Evolutionary conservation across 495 filamentous ascomycete species (phyloP), one percentile per base, ranked within the genome.

Genomic region (Chaetomium cochliodes): DNA sequence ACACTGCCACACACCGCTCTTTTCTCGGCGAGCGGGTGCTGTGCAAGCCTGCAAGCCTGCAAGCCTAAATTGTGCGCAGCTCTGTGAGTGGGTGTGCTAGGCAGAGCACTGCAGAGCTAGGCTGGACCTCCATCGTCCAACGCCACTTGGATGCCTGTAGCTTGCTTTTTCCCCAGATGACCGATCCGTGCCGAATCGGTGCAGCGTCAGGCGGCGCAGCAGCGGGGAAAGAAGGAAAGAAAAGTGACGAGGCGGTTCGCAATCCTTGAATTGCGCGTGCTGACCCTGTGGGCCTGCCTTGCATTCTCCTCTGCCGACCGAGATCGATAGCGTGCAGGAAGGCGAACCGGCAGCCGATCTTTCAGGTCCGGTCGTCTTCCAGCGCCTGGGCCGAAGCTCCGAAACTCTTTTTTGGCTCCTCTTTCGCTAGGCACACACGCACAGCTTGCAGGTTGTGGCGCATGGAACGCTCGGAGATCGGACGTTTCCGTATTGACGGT

Each of bases 1-100:
- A 63, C 51, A 63, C 61, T 64, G 54, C 54, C 62, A 64, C 62
- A 58, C 62, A 56, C 59, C 64, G 58, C 64, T 62, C 64, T 61
- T 25, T 37, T 42, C 22, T 23, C 13, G 18, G 25, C 23, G n/a
- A 26, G 22, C 37, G 20, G 54, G 26, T 22, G 37, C 39, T 15
- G 33, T 18, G 25, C 25, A 28, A 9, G 42, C 42, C 15, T 2
- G 11, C 23, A 58, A 8, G 42, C 25, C 22, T 7, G 46, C 26
- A 25, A 15, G 44, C 44, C 15, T 20, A 20, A 47, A 23, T 50
- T 23, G 46, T 25, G 28, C 33, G 28, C 25, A n/a, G 23, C 41
- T 16, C 50, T 12, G 23, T n/a, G 15, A n/a, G 28, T 28, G 37
- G 23, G 56, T 6, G 18, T 2, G 26, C n/a, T n/a, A n/a, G 39